These are phyloP conservation scores for Scutellaria barbata DNA, from an alignment of 257 asterid species.

Conservation along the genomic window DNA sequence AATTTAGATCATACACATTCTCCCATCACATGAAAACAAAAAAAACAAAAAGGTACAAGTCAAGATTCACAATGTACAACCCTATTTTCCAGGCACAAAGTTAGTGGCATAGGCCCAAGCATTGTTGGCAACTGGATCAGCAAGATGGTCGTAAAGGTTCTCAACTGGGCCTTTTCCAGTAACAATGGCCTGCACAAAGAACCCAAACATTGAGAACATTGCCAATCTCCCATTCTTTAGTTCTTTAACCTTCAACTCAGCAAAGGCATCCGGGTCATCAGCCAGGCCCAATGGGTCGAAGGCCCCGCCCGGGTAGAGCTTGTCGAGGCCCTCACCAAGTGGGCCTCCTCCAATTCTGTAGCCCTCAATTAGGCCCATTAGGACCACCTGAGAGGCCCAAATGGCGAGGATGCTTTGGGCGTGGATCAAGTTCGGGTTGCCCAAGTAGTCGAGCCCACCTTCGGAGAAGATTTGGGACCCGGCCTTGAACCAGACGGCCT, in stretches of 20 bases:
- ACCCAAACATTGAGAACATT: constrained; percentile 73
- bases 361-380: constrained; percentile 83
- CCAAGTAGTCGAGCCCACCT: constrained; percentile 87
- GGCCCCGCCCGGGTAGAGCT: constrained; percentile 82
- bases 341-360: constrained; percentile 95
- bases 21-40: neutral
- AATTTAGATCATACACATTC: neutral
- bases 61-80: constrained; percentile 14
- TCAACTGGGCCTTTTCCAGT: constrained; percentile 90
- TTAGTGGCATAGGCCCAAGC: constrained; percentile 93
- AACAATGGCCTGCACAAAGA: constrained; percentile 88
- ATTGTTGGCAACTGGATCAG: constrained; percentile 84
- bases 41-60: neutral
- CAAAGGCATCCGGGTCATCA: constrained; percentile 58
- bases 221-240: constrained; percentile 76
- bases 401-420: constrained; percentile 92
- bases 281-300: constrained; percentile 83
- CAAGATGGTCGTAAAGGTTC: constrained; percentile 70
- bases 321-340: constrained; percentile 85
- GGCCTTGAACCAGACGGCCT: constrained; percentile 94
- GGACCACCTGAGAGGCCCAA: constrained; percentile 83
- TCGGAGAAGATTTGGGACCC: constrained; percentile 89
- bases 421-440: constrained; percentile 86
- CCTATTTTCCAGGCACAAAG: constrained; percentile 81
- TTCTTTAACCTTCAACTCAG: constrained; percentile 62